Base-by-base conservation (phyloP, 805 yeast genomes). In the Starmerella scarabaei region DNA sequence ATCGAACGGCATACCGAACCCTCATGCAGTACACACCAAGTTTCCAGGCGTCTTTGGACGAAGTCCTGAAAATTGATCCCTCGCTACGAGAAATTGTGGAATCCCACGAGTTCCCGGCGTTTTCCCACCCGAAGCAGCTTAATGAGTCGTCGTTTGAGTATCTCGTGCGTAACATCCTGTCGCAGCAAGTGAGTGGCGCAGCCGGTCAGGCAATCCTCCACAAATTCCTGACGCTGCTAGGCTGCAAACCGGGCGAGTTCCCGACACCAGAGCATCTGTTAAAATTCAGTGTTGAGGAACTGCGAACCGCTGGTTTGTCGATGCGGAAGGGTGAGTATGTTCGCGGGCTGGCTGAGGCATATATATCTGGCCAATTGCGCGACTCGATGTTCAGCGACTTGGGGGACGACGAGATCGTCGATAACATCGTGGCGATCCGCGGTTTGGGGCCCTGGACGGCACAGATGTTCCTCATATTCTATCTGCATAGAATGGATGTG, bases 381-480 rank as follows among this genome's bases (percentile, higher is more conserved):
- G 62, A 59, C 27, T 55, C 52, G 32, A 33, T 44, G 26, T 46
- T 60, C 11, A 34, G 21, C 4, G 26, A 44, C 2, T 32, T 45
- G 12, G 36, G 38, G 16, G 60, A 58, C 40, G 61, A 58, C 30
- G 63, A 60, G 14, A 54, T 55, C 1, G 57, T 54, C 3, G 62
- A 58, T 21, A 45, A 30, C 8, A 43, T 60, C 8, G 61, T 57
- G 4, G 44, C 52, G 2, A 35, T 57, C 14, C 54, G 56, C 35
- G 64, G 64, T 1, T 47, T 60, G 21, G 64, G 64, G 14, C 63
- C 65, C 1, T 86, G 97, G 97, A 73, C 85, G 4, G 86, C 91
- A 0, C 80, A 79, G 40, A 86, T 86, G 94, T 86, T 84, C 58
- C 59, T 81, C 15, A 53, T 78, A 18, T 83, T 83, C 54, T 79